Evolutionary conservation across 768 basidiomycete species (phyloP).

Genomic region (Pisolithus marmoratus): DNA sequence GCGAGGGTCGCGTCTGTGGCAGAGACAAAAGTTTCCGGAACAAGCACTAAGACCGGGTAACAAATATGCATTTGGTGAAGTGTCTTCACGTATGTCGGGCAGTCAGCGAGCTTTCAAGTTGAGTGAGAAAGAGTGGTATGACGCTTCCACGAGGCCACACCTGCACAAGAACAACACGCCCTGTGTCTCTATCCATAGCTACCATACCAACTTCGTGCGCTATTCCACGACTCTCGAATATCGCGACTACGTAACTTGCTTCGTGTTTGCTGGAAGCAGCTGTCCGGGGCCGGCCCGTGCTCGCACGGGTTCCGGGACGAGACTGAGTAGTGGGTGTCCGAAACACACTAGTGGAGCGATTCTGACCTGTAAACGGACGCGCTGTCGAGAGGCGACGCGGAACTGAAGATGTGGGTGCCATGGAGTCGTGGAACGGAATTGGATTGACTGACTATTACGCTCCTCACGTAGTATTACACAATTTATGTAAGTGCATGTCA

Average conservation of each 20-base stretch:
- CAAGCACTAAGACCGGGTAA: conserved; percentile 61
- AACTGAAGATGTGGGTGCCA: not conserved
- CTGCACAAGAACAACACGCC: conserved; percentile 72
- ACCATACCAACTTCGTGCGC: conserved; percentile 85
- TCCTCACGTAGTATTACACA: too few species aligned
- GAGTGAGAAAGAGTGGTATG: not conserved
- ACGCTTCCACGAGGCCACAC: conserved; percentile 29
- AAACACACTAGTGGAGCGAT: conserved; percentile 11
- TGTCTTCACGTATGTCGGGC: conserved; percentile 85
- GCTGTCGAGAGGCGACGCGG: conserved; percentile 6
- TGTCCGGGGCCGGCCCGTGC: conserved; percentile 56
- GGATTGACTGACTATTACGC: too few species aligned
- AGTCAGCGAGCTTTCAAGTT: conserved; percentile 63
- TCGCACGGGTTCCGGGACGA: conserved; percentile 34
- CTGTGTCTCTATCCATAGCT: conserved; percentile 76
- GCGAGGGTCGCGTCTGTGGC: conserved; percentile 43
- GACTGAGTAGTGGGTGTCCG: conserved; percentile 56
- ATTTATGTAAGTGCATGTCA: too few species aligned
- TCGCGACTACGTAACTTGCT: conserved; percentile 57
- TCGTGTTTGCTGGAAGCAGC: conserved; percentile 54
- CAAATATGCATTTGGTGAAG: conserved; percentile 82
- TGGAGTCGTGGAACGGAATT: not conserved
- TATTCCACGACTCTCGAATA: conserved; percentile 73
- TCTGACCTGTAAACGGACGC: conserved; percentile 10
- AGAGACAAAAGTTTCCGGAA: conserved; percentile 78